Base-by-base conservation (phyloP, 2,329 filamentous ascomycete species). In the Trichocomaceae sp. region DNA sequence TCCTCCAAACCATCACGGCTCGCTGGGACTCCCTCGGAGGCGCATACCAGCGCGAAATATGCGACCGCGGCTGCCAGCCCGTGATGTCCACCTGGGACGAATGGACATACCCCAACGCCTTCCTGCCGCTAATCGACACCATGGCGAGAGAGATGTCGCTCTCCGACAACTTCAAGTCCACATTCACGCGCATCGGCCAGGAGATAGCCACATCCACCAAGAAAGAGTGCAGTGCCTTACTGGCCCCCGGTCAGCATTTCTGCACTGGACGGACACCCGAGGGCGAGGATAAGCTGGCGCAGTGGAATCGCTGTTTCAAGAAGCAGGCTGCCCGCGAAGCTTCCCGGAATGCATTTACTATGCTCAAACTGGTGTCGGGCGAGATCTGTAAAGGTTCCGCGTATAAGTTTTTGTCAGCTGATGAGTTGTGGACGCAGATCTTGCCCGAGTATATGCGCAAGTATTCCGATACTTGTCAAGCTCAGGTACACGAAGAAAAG, bases 221-320 rank as follows among this genome's bases (percentile, higher is more conserved):
- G 50, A 20, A 23, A 3, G 46, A 57, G 33, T 57, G 55, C 50
- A 42, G 41, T 33, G 33, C 41, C 1, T 13, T 57, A 20, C 13
- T 57, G 35, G 35, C 39, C 1, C 41, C 50, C 0, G 52, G 47
- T 10, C 50, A 57, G 26, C 55, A 57, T 51, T 39, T 57, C 9
- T 57, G 55, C 22, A 50, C 35, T 19, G 47, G 50, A 17, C 19
- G 47, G 6, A 53, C 50, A 1, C 44, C 50, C 2, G 20, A 29
- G 3, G 47, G 42, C 26, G n/a, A n/a, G 23, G 33, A 57, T 41
- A 53, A 57, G 20, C 15, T 57, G n/a, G 46, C 39, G 13, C 47
- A 54, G 6, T 57, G 55, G 55, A 57, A 57, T 51, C 29, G 39
- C 26, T 57, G 55, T 47, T 53, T 57, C 42, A 57, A 57, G 44